phyloP scores from a whole-genome alignment of 805 yeast genomes.

The Nakazawaea ernobii region DNA sequence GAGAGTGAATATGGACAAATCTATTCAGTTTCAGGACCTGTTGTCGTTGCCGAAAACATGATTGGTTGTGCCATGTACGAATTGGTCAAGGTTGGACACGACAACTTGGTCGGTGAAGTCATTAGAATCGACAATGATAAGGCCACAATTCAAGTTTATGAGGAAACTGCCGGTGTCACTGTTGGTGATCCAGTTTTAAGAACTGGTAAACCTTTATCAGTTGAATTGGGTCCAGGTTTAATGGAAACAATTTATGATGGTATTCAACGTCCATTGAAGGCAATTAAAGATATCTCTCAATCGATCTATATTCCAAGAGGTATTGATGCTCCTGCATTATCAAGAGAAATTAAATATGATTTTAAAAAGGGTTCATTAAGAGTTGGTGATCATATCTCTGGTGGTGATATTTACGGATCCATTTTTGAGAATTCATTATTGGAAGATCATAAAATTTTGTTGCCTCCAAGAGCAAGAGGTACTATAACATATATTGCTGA shows the following conservation, averaged over 20 bases:
- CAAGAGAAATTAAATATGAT: slow-evolving; percentile 76
- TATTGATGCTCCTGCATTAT: slow-evolving; percentile 92
- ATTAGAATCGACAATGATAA: slow-evolving; percentile 95
- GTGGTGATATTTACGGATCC: slow-evolving; percentile 96
- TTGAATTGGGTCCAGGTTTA: slow-evolving; percentile 97
- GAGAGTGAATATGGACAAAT: slow-evolving; percentile 85
- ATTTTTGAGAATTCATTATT: slow-evolving; percentile 91
- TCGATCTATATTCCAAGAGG: slow-evolving; percentile 99
- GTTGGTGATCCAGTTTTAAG: slow-evolving; percentile 98
- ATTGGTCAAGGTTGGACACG: slow-evolving; percentile 96
- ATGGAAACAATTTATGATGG: slow-evolving; percentile 99
- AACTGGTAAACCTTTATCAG: slow-evolving; percentile 98
- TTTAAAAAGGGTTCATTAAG: slow-evolving; percentile 74
- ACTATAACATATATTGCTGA: slow-evolving; percentile 85
- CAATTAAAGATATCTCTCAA: slow-evolving; percentile 80
- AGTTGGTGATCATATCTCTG: slow-evolving; percentile 96
- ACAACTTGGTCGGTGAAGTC: slow-evolving; percentile 95
- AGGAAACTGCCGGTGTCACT: slow-evolving; percentile 98
- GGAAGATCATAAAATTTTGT: slow-evolving; percentile 85
- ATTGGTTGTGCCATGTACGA: slow-evolving; percentile 99
- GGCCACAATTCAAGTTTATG: slow-evolving; percentile 98
- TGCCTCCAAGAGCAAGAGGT: slow-evolving; percentile 99
- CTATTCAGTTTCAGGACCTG: slow-evolving; percentile 97
- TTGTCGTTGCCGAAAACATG: slow-evolving; percentile 96
- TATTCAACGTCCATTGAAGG: slow-evolving; percentile 96